Base-by-base conservation (phyloP, 371 early-diverging fungal genomes). In the Mucor piriformis region DNA sequence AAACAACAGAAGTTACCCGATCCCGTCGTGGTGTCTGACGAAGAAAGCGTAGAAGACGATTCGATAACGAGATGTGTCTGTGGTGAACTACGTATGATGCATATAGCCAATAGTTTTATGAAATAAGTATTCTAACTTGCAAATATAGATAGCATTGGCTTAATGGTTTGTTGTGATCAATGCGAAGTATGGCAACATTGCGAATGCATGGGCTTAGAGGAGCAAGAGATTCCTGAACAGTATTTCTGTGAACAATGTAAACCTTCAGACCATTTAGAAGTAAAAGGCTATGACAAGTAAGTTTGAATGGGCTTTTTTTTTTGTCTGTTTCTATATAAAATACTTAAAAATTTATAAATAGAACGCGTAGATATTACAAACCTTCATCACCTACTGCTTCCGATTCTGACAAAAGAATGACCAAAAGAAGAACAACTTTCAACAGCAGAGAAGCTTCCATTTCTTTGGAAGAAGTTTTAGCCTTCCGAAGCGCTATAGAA, bases 141-240 rank as follows among this genome's bases (percentile, higher is more conserved):
- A 24, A n/a, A 37, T 54, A 25, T 51, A 74, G 74, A 74, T 35
- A 70, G 85, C 66, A 76, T 80, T 27, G 92, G 89, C 42, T 77
- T 87, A 49, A 93, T 92, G 92, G 88, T 94, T 23, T 90, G 92
- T 70, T 94, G 94, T 74, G 93, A 94, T 55, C 76, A 82, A 8
- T 94, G 94, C 67, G 81, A 85, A 63, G 92, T 92, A 16, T 94
- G 94, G 94, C 94, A 94, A 66, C 94, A 94, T 67, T 88, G 88
- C 57, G 84, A 85, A 37, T 94, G 94, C 66, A 88, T 94, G 70
- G 87, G 88, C 18, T 75, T 94, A 35, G 81, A 83, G 21, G 74
- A 83, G 51, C 79, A 87, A 54, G 81, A 88, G 16, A 71, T 83
- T 13, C 94, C 94, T n/a, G 89, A 92, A 57, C 80, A 89, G 62